Evolutionary conservation across 139 green algal species (phyloP), one percentile per base, ranked within the genome.

Genomic region (Nannochloris sp.): DNA sequence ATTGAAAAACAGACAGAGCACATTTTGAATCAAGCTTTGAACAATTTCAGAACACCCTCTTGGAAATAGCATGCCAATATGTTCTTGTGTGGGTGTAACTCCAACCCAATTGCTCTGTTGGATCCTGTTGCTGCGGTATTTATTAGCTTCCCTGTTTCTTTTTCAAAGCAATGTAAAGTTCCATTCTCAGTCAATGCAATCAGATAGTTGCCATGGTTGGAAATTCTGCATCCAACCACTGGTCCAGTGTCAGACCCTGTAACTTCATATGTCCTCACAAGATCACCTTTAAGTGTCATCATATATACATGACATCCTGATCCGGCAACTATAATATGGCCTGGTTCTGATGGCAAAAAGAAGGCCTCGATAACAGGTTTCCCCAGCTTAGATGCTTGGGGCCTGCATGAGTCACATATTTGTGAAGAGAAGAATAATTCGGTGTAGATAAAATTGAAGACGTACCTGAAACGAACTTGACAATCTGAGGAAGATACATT

Each of bases 81-180:
- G 66, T 97, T 98, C 23, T 88, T 76, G 69, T 91, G 83, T 2
- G 92, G 92, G 75, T 98, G 92, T 68, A 96, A 90, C 4, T 75
- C 69, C 14, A 98, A 25, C 10, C 91, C 88, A 61, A 98, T 95
- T 10, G 85, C 72, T 5, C 79, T 84, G 67, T 92, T 93, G 3
- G 95, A 85, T 34, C 89, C 83, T 51, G 74, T 86, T 71, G 77
- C 74, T 72, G 96, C 81, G 7, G 91, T 70, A 66, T 95, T 75
- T 76, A 95, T 90, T 70, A 97, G 74, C 69, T 93, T 95, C 37
- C 83, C 82, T 2, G 31, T 63, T 5, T 29, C 56, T 3, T 70
- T 61, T 29, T 46, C 65, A 75, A 95, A 95, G 73, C 79, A 89
- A 73, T 92, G 90, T 31, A 96, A 64, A 29, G 72, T 82, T 53